These are phyloP conservation scores for Alnus glutinosa DNA, from an alignment of 306 rosid species.

Conservation along the genomic window DNA sequence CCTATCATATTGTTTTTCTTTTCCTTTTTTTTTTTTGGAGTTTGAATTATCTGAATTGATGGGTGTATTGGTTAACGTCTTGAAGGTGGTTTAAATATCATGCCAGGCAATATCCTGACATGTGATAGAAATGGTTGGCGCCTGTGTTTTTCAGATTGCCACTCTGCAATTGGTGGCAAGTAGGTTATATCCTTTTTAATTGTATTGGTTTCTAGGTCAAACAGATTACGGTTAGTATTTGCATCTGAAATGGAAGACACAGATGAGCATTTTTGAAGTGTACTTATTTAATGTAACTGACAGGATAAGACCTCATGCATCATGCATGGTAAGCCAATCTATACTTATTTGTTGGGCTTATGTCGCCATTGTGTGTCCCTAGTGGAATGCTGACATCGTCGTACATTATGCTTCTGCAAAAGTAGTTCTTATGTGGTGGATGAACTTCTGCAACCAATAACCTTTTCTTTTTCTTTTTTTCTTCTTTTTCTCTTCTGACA, in stretches of 20 bases:
- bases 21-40: not conserved
- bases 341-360: not conserved
- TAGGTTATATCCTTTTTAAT: not conserved
- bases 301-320: not conserved
- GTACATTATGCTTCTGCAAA: not conserved
- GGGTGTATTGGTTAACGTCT: not conserved
- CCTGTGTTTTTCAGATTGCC: not conserved
- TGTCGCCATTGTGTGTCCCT: not conserved
- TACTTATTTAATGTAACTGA: not conserved
- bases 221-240: not conserved
- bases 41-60: slow-evolving; percentile 5
- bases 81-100: not conserved
- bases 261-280: not conserved
- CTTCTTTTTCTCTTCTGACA: not conserved
- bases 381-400: not conserved
- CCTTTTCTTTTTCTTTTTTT: not conserved
- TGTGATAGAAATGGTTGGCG: slow-evolving; percentile 1
- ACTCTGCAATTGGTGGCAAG: not conserved
- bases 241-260: not conserved
- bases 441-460: not conserved
- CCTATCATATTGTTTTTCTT: not conserved
- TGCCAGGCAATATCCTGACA: not conserved
- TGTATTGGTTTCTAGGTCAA: not conserved
- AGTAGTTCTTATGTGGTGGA: not conserved
- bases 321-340: not conserved